Evolutionary conservation across 768 basidiomycete genomes (phyloP).

Genomic region (Lepiota venenata): DNA sequence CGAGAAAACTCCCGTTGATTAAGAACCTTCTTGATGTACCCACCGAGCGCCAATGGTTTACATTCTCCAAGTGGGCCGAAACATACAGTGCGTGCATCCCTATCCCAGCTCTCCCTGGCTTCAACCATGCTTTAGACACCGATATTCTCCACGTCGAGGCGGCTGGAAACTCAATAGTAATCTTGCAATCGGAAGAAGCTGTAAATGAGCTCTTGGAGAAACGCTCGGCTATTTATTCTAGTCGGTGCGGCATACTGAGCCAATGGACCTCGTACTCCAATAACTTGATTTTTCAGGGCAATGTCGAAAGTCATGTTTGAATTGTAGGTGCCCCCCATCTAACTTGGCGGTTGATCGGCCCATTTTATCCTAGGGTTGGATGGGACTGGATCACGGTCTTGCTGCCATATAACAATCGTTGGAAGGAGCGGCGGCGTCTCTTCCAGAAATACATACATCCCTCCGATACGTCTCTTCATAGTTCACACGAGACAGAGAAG

Average conservation of each 20-base stretch:
- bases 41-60: slow-evolving; percentile 34
- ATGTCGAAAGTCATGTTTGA: slow-evolving; percentile 10
- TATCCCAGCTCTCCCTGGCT: background rate
- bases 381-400: slow-evolving; percentile 18
- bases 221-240: slow-evolving; percentile 42
- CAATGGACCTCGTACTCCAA: slow-evolving; percentile 16
- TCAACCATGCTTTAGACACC: background rate
- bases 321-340: slow-evolving; percentile 1
- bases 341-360: background rate
- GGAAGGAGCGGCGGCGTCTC: slow-evolving; percentile 20
- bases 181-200: slow-evolving; percentile 28
- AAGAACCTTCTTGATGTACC: slow-evolving; percentile 44
- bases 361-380: slow-evolving; percentile 17
- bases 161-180: slow-evolving; percentile 14
- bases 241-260: slow-evolving; percentile 24
- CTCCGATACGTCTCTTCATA: slow-evolving; percentile 16
- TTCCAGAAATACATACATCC: slow-evolving; percentile 24
- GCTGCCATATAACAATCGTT: slow-evolving; percentile 20
- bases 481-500: slow-evolving; percentile 18
- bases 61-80: slow-evolving; percentile 36
- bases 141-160: slow-evolving; percentile 5
- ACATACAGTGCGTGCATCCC: slow-evolving; percentile 28
- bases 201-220: slow-evolving; percentile 42
- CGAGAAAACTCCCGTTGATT: slow-evolving; percentile 37
- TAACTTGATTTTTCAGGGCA: background rate